Evolutionary conservation across 257 asterid species (phyloP).

Genomic region (Plantago major): DNA sequence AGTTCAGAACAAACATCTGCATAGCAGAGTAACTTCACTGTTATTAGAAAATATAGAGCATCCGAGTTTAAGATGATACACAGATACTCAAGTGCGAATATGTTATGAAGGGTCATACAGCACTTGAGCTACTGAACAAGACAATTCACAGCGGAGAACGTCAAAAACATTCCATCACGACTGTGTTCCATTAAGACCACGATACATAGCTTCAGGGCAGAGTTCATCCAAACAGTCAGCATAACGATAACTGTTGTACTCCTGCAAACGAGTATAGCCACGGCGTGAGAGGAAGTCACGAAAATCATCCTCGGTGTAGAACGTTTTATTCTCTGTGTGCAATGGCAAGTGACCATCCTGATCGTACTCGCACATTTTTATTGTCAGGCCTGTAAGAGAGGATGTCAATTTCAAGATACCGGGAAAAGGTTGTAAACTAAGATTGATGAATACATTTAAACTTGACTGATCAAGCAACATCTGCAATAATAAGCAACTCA

Average conservation of each 20-base stretch:
- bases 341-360: constrained; percentile 54
- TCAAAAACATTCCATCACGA: background rate
- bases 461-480: too few relatives aligned
- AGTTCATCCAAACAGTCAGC: constrained; percentile 66
- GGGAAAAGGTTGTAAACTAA: background rate
- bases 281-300: constrained; percentile 57
- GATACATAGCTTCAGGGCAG: constrained; percentile 62
- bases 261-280: constrained; percentile 69
- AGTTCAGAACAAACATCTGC: background rate
- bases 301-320: constrained; percentile 64
- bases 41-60: too few relatives aligned
- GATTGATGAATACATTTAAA: background rate
- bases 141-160: background rate
- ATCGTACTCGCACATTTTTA: constrained; percentile 56
- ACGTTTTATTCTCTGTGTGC: constrained; percentile 63
- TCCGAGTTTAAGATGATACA: too few relatives aligned
- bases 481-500: too few relatives aligned
- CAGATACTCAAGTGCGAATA: too few relatives aligned
- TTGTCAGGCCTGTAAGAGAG: constrained; percentile 49
- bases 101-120: too few relatives aligned
- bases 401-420: background rate
- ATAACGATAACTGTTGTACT: constrained; percentile 54
- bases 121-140: too few relatives aligned
- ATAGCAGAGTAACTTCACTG: too few relatives aligned
- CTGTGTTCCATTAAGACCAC: constrained; percentile 29